phyloP scores from a whole-genome alignment of 2,329 filamentous ascomycete species.

The Ascochyta pisi region DNA sequence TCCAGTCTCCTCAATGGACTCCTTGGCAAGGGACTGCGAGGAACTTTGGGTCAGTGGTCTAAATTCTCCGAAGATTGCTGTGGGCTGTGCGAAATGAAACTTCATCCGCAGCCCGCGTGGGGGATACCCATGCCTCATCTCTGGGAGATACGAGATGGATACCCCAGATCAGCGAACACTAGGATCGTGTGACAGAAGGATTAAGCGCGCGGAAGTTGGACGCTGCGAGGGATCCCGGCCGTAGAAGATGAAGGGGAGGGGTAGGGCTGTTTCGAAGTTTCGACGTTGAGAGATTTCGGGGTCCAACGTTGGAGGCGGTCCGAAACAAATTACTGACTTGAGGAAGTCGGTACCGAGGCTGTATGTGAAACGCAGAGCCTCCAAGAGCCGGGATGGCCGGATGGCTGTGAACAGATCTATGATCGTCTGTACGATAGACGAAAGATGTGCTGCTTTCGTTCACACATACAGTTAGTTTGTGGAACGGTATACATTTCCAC shows the following conservation, averaged over 20 bases:
- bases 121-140: background rate
- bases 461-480: background rate
- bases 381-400: background rate
- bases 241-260: background rate
- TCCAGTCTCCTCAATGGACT: background rate
- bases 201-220: slow-evolving; percentile 12
- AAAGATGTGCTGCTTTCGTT: background rate
- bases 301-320: slow-evolving; percentile 2
- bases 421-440: background rate
- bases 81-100: background rate
- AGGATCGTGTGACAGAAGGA: slow-evolving; percentile 6
- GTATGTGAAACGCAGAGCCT: slow-evolving; percentile 4
- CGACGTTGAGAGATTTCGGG: slow-evolving; percentile 2
- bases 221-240: background rate
- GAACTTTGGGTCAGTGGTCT: slow-evolving; percentile 3
- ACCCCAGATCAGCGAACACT: slow-evolving; percentile 11
- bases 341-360: slow-evolving; percentile 6
- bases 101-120: background rate
- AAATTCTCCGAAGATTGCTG: slow-evolving; percentile 7
- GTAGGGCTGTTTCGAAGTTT: background rate
- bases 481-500: background rate
- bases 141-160: background rate
- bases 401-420: background rate
- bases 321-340: slow-evolving; percentile 4
- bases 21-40: slow-evolving; percentile 2